Evolutionary conservation across 139 green algal genomes (phyloP), one percentile per base, ranked within the genome.

Genomic region (Deuterostichococcus epilithicus): DNA sequence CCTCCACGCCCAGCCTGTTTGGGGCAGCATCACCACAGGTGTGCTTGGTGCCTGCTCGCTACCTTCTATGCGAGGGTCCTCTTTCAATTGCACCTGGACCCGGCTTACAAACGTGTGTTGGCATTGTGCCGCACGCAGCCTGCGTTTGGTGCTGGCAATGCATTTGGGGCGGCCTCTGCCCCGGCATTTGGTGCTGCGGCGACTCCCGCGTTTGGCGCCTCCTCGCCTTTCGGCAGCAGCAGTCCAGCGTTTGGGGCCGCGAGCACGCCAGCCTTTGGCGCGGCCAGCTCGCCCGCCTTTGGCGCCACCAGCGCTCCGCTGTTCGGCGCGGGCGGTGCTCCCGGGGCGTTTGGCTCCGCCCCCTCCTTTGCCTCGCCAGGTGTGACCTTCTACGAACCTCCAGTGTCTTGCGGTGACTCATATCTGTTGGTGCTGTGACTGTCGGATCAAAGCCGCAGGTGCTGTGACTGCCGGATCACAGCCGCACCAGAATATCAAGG

Each of bases 131-230:
- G 20, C 4, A 33, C 59, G 60, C 74, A 72, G 60, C 35, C 66
- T 6, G 75, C 36, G 23, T 80, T 85, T 73, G 71, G 76, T 52
- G 70, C 76, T 18, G 15, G 59, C n/a, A 72, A 20, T 28, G 52
- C 52, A 5, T 63, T 63, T 63, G 52, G 52, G 3, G 52, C 52
- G 20, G 26, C 73, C 37, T 37, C 80, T 2, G 68, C 81, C 0
- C 77, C 82, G 25, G 85, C 80, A 0, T 90, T 90, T 72, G 86
- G 86, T 20, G 76, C 79, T 23, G 32, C 70, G 47, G 35, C 68
- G 1, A 52, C 80, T 4, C 80, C 82, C 2, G 78, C 82, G 0
- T 88, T 91, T 78, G 82, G 86, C 1, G 73, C 81, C 38, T n/a
- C 66, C 45, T 65, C 74, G 52, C 32, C 72, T 0, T 86, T 84